Percentiles rank a stretch among this genome's conserved stretches.
Conservation (phyloP, 805 yeast species). For the Pichia scutulata region DNA sequence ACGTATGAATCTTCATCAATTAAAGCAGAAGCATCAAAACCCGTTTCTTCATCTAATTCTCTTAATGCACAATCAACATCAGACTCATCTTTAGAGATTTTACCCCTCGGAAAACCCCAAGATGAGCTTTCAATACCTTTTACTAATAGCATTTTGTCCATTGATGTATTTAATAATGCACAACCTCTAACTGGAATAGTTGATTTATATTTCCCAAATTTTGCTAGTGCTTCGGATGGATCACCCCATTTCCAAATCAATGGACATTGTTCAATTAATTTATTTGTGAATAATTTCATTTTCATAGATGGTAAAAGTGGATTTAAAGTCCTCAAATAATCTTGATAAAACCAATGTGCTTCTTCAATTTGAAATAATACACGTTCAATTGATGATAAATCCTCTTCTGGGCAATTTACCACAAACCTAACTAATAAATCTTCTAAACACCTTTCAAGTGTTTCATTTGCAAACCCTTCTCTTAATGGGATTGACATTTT, state of each 20-base stretch:
- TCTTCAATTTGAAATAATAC: slow-evolving; percentile 93
- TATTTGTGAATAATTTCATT: slow-evolving; percentile 67
- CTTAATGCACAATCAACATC: slow-evolving; percentile 86
- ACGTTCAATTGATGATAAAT: slow-evolving; percentile 71
- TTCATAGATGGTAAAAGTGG: slow-evolving; percentile 71
- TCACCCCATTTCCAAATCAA: slow-evolving; percentile 79
- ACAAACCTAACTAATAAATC: slow-evolving; percentile 87
- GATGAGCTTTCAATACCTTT: slow-evolving; percentile 71
- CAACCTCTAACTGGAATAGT: slow-evolving; percentile 96
- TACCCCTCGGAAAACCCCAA: slow-evolving; percentile 98
- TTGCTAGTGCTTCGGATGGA: slow-evolving; percentile 67
- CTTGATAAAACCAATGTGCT: slow-evolving; percentile 96
- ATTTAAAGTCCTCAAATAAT: slow-evolving; percentile 65
- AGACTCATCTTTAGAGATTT: slow-evolving; percentile 85
- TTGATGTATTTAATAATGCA: slow-evolving; percentile 65
- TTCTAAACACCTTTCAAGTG: slow-evolving; percentile 68
- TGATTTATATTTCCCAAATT: slow-evolving; percentile 78
- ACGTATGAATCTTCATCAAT: slow-evolving; percentile 65
- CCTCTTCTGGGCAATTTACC: slow-evolving; percentile 87
- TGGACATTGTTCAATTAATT: slow-evolving; percentile 63
- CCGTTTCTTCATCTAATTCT: slow-evolving; percentile 90
- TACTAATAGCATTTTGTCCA: slow-evolving; percentile 69
- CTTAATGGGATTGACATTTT: slow-evolving; percentile 30
- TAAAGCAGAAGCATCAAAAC: slow-evolving; percentile 69
- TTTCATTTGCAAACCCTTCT: slow-evolving; percentile 48